A percentile compares a stretch with the other conserved stretches of the same genome.
Evolutionary conservation across 306 rosid genomes (phyloP).

Genomic region (Dryas octopetala): DNA sequence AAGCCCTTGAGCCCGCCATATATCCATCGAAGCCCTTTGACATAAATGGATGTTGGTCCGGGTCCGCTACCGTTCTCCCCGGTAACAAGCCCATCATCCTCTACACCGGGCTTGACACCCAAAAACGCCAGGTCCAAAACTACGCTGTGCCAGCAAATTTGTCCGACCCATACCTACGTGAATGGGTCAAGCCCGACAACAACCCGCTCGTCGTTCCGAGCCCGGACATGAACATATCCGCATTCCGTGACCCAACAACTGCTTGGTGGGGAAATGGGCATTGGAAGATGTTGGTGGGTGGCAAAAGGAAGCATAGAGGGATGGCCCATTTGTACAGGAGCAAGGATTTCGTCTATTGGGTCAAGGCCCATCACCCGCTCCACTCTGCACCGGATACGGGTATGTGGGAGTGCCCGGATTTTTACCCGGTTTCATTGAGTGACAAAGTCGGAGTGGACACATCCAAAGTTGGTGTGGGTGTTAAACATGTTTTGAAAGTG

Average conservation of each 20-base stretch:
- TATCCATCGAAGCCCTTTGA: slow-evolving; percentile 74
- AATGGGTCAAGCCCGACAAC: slow-evolving; percentile 63
- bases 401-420: slow-evolving; percentile 91
- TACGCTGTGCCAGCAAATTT: slow-evolving; percentile 53
- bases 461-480: slow-evolving; percentile 29
- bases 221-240: slow-evolving; percentile 31
- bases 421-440: slow-evolving; percentile 54
- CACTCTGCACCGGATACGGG: slow-evolving; percentile 59
- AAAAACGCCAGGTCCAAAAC: slow-evolving; percentile 58
- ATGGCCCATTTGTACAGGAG: slow-evolving; percentile 63
- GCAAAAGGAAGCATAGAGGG: slow-evolving; percentile 45
- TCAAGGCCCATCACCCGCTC: slow-evolving; percentile 62
- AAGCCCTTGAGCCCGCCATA: slow-evolving; percentile 52
- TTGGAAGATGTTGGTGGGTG: slow-evolving; percentile 69
- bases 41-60: slow-evolving; percentile 85
- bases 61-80: slow-evolving; percentile 70
- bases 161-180: slow-evolving; percentile 58
- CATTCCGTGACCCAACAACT: slow-evolving; percentile 78
- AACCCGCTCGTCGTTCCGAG: slow-evolving; percentile 53
- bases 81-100: slow-evolving; percentile 66
- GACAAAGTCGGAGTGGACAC: slow-evolving; percentile 52
- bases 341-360: slow-evolving; percentile 57
- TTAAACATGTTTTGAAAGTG: slow-evolving; percentile 66
- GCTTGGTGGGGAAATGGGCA: slow-evolving; percentile 66
- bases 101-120: slow-evolving; percentile 63